phyloP scores from a whole-genome alignment of 2,329 filamentous ascomycete genomes.

The Teratosphaeria nubilosa region DNA sequence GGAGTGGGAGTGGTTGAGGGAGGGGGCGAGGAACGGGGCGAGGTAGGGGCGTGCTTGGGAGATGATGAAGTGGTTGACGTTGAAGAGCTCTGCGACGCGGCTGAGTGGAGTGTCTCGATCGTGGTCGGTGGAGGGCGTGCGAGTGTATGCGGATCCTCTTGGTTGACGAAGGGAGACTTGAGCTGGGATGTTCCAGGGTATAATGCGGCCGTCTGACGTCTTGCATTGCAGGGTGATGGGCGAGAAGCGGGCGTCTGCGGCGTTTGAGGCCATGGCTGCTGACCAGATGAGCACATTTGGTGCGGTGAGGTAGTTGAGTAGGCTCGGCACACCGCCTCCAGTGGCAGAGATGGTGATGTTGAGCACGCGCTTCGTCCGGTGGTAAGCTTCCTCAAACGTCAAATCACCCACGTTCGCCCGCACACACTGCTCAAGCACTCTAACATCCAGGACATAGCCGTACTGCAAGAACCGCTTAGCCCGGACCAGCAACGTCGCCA shows the following conservation, averaged over 20 bases:
- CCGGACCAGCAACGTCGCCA: neutral
- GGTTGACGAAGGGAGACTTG: slow-evolving; percentile 26
- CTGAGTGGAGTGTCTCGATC: slow-evolving; percentile 59
- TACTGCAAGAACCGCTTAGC: slow-evolving; percentile 59
- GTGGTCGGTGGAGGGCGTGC: slow-evolving; percentile 52
- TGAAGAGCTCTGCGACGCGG: slow-evolving; percentile 73
- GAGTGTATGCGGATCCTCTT: neutral
- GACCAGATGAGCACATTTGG: slow-evolving; percentile 96
- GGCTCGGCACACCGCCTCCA: slow-evolving; percentile 72
- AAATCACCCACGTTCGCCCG: slow-evolving; percentile 79
- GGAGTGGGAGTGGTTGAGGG: slow-evolving; percentile 16
- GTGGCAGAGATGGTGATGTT: slow-evolving; percentile 91
- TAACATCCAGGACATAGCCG: slow-evolving; percentile 75
- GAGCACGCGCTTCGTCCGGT: slow-evolving; percentile 80
- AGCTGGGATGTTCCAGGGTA: slow-evolving; percentile 56
- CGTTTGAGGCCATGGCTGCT: slow-evolving; percentile 66
- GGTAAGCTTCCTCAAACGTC: slow-evolving; percentile 93
- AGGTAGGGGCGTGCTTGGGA: slow-evolving; percentile 86
- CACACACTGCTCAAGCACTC: slow-evolving; percentile 73
- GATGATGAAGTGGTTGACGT: slow-evolving; percentile 91
- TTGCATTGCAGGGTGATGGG: slow-evolving; percentile 58
- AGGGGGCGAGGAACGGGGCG: slow-evolving; percentile 54
- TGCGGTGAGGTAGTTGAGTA: slow-evolving; percentile 87
- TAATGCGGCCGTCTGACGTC: slow-evolving; percentile 59
- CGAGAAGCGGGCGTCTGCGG: slow-evolving; percentile 52